Conservation (phyloP, 2,329 filamentous ascomycete genomes). For the Talaromyces sp. region DNA sequence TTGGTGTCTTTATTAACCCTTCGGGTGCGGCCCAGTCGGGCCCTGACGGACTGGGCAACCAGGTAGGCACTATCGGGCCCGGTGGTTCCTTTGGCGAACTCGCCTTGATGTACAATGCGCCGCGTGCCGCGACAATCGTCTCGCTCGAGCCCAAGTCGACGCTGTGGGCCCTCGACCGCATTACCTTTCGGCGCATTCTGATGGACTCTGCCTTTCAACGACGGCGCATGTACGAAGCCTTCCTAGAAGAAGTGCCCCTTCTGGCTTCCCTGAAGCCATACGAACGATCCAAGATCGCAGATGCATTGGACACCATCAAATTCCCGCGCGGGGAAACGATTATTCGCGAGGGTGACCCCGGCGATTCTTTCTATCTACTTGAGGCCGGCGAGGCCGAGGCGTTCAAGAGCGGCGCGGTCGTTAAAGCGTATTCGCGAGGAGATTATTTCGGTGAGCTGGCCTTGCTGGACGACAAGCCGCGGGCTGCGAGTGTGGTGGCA, state of each 20-base stretch:
- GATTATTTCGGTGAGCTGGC: constrained; percentile 98
- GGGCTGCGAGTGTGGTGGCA: constrained; percentile 82
- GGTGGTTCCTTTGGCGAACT: constrained; percentile 95
- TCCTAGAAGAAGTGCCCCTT: constrained; percentile 88
- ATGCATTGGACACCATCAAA: constrained; percentile 88
- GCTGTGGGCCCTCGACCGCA: constrained; percentile 88
- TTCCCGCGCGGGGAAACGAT: constrained; percentile 74
- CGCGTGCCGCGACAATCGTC: constrained; percentile 87
- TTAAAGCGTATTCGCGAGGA: constrained; percentile 81
- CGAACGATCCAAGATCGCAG: constrained; percentile 94
- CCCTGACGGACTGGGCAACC: constrained; percentile 72
- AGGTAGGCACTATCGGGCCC: constrained; percentile 75
- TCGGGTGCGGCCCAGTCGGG: constrained; percentile 74
- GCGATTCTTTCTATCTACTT: constrained; percentile 85
- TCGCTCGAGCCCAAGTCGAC: constrained; percentile 73
- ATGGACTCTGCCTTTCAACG: constrained; percentile 98
- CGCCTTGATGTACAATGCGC: constrained; percentile 97
- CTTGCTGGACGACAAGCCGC: constrained; percentile 84
- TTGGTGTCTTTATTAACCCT: constrained; percentile 85
- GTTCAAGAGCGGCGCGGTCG: constrained; percentile 68
- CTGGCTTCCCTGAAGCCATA: constrained; percentile 80
- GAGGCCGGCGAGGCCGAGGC: constrained; percentile 84
- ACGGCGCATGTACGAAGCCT: constrained; percentile 93
- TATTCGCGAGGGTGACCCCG: constrained; percentile 86
- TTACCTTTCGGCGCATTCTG: constrained; percentile 94